phyloP scores from a whole-genome alignment of 176 grass and related monocot species.

The Lolium perenne region DNA sequence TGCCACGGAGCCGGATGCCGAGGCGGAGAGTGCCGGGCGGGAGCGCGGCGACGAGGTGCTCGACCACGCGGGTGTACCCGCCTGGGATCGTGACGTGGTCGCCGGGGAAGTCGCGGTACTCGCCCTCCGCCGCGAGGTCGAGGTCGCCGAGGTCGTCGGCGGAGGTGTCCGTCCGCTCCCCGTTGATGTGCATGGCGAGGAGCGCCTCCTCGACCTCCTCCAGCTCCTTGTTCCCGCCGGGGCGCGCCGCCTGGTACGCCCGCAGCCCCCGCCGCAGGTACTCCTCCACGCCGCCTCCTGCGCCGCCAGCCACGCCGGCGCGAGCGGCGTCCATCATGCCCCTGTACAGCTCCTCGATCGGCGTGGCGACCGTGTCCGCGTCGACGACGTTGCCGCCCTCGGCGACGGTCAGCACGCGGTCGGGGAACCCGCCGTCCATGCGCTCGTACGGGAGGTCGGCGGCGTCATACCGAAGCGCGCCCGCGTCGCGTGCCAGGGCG shows the following conservation, averaged over 20 bases:
- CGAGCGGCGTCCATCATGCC: slow-evolving; percentile 72
- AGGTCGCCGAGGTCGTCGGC: slow-evolving; percentile 69
- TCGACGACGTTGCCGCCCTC: slow-evolving; percentile 71
- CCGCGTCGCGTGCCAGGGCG: slow-evolving; percentile 58
- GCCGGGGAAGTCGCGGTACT: slow-evolving; percentile 90
- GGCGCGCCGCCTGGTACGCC: slow-evolving; percentile 51
- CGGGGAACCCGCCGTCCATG: slow-evolving; percentile 83
- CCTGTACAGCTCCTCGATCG: slow-evolving; percentile 62
- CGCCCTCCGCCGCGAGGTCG: slow-evolving; percentile 72
- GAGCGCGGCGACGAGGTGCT: slow-evolving; percentile 57
- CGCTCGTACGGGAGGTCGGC: slow-evolving; percentile 62
- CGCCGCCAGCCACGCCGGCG: slow-evolving; percentile 43
- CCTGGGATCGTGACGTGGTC: slow-evolving; percentile 83
- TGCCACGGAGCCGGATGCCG: slow-evolving; percentile 47
- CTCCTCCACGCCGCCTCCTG: slow-evolving; percentile 40
- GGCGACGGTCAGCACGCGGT: slow-evolving; percentile 64
- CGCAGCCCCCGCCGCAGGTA: slow-evolving; percentile 70
- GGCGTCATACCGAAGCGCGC: slow-evolving; percentile 25
- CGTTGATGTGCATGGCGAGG: slow-evolving; percentile 67
- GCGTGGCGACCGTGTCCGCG: slow-evolving; percentile 45
- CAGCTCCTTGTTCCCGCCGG: slow-evolving; percentile 9
- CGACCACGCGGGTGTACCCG: slow-evolving; percentile 70
- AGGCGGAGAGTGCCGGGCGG: slow-evolving; percentile 57
- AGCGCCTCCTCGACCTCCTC: slow-evolving; percentile 71
- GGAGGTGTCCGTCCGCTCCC: slow-evolving; percentile 67